These are phyloP conservation scores for Dryadomyces sulphureus DNA, from an alignment of 2,329 filamentous ascomycete genomes.

Conservation along the genomic window DNA sequence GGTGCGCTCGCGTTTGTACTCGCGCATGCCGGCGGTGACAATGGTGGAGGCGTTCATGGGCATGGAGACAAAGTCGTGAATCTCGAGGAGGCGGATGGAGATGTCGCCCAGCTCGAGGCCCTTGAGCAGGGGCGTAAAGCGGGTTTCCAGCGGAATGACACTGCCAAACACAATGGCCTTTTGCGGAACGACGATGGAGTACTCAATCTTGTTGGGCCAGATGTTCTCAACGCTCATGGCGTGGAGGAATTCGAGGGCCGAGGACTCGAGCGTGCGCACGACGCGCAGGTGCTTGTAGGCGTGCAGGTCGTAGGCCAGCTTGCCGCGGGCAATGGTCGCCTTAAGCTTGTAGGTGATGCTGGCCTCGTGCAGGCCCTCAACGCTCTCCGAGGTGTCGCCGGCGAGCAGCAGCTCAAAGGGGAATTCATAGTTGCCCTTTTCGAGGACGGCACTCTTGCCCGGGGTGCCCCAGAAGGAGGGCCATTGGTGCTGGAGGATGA, in stretches of 20 bases:
- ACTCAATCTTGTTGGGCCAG: conserved; percentile 96
- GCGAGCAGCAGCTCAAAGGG: conserved; percentile 64
- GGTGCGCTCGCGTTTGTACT: conserved; percentile 49
- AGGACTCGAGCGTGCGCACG: conserved; percentile 62
- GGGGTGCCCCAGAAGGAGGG: conserved; percentile 43
- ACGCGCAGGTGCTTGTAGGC: conserved; percentile 66
- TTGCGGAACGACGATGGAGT: conserved; percentile 82
- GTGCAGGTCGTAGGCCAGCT: conserved; percentile 75
- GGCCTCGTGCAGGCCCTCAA: conserved; percentile 77
- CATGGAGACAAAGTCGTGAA: conserved; percentile 36
- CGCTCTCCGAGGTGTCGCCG: conserved; percentile 64
- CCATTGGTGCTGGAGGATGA: conserved; percentile 58
- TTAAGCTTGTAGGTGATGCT: conserved; percentile 85
- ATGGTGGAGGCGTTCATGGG: conserved; percentile 31
- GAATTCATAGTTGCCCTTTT: conserved; percentile 70
- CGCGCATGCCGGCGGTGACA: conserved; percentile 29
- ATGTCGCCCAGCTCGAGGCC: conserved; percentile 76
- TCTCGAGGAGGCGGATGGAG: conserved; percentile 65
- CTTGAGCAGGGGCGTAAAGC: conserved; percentile 77
- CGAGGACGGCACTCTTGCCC: conserved; percentile 44
- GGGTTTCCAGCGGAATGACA: conserved; percentile 69
- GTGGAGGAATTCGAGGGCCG: conserved; percentile 64
- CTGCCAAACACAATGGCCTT: conserved; percentile 93
- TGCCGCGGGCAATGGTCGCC: conserved; percentile 74
- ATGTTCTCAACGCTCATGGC: conserved; percentile 94